phyloP scores from a whole-genome alignment of 192 early-diverging fungal genomes.

The Backusella liffmaniae region DNA sequence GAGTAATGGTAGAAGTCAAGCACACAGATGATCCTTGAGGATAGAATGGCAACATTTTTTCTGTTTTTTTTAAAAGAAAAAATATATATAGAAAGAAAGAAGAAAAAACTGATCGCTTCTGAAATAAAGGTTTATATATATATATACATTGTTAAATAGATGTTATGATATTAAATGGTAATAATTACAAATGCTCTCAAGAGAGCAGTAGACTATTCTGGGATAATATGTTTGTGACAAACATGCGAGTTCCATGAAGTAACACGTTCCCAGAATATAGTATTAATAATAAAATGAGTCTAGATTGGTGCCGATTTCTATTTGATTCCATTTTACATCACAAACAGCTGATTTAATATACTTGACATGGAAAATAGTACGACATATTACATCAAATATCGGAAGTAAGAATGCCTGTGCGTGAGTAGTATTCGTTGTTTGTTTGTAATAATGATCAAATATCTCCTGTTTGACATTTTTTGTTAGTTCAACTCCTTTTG shows the following conservation, averaged over 20 bases:
- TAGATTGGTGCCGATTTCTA: not conserved
- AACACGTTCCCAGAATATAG: not conserved
- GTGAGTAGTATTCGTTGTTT: not conserved
- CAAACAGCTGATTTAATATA: not conserved
- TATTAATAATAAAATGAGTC: conserved; percentile 1
- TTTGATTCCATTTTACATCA: conserved; percentile 1
- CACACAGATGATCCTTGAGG: not conserved
- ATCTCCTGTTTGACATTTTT: not conserved
- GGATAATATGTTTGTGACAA: not conserved
- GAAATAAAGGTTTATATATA: not conserved
- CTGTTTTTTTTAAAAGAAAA: not conserved
- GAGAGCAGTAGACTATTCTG: not conserved
- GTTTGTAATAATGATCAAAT: not conserved
- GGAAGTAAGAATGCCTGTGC: not conserved
- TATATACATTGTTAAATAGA: not conserved
- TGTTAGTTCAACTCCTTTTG: not conserved
- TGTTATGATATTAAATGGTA: not conserved
- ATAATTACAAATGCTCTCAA: not conserved
- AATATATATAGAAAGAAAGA: not conserved
- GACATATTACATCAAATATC: not conserved
- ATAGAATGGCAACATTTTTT: not conserved
- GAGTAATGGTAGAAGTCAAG: conserved; percentile 1
- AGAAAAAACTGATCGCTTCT: not conserved
- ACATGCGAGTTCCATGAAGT: not conserved
- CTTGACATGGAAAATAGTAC: conserved; percentile 1